Conservation (phyloP, 441 rosid species). For the Erodium texanum region DNA sequence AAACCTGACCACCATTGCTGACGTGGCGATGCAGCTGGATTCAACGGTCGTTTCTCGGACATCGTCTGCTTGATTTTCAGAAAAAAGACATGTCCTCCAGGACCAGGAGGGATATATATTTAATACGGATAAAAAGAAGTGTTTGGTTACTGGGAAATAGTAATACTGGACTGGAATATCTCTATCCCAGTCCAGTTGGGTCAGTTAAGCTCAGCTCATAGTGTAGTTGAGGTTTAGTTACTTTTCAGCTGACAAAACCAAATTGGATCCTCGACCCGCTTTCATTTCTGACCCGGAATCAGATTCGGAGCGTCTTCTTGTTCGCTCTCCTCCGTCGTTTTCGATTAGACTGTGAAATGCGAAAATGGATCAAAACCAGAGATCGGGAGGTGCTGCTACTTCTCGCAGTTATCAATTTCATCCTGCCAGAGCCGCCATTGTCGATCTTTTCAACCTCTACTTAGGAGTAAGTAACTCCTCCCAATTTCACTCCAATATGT, state of each 20-base stretch:
- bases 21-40: conserved; percentile 3
- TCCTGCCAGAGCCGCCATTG: conserved; percentile 54
- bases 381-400: conserved; percentile 34
- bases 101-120: too few relatives aligned
- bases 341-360: too few relatives aligned
- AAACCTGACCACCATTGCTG: background rate
- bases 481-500: background rate
- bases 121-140: too few relatives aligned
- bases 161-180: too few relatives aligned
- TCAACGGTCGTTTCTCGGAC: too few relatives aligned
- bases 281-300: background rate
- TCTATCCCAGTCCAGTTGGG: too few relatives aligned
- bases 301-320: background rate
- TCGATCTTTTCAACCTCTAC: conserved; percentile 71
- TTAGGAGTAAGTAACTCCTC: conserved; percentile 42
- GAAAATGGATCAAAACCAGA: conserved; percentile 44
- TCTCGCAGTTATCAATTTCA: conserved; percentile 59
- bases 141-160: too few relatives aligned
- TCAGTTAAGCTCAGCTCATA: too few relatives aligned
- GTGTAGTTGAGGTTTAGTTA: too few relatives aligned
- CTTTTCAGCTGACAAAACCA: too few relatives aligned
- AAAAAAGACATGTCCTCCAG: too few relatives aligned
- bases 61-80: background rate
- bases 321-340: background rate
- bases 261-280: too few relatives aligned